Conservation (phyloP, 441 rosid species). For the Erodium texanum region DNA sequence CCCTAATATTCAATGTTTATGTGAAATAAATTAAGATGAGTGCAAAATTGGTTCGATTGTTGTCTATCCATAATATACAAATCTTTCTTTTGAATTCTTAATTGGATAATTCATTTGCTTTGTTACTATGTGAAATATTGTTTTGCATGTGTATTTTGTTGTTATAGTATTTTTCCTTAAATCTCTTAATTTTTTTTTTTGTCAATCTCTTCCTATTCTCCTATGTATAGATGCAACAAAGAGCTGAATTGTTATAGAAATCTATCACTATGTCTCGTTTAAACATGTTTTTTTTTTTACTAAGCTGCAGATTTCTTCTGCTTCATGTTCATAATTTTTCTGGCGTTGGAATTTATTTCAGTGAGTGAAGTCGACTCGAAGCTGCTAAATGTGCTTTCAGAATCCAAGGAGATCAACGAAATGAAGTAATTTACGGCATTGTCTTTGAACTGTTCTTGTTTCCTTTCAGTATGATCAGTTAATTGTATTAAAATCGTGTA, state of each 20-base stretch:
- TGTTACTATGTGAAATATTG: too few species aligned
- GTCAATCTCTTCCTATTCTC: background rate
- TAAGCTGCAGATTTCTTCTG: background rate
- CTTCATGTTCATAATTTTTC: constrained; percentile 1
- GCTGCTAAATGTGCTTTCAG: constrained; percentile 15
- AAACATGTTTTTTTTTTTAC: background rate
- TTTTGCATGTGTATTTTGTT: too few species aligned
- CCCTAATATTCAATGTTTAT: too few species aligned
- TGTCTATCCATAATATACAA: too few species aligned
- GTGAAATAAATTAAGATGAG: too few species aligned
- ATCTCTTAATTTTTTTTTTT: too few species aligned
- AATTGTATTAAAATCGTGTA: background rate
- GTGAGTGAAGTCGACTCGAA: constrained; percentile 20
- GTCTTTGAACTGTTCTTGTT: background rate
- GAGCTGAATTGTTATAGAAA: too few species aligned
- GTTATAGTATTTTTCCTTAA: too few species aligned
- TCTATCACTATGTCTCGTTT: too few species aligned
- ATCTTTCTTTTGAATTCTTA: too few species aligned
- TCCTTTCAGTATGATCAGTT: background rate
- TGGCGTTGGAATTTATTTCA: constrained; percentile 15
- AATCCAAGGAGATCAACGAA: constrained; percentile 13
- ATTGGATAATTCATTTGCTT: too few species aligned
- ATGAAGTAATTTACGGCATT: constrained; percentile 28
- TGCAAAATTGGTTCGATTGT: too few species aligned
- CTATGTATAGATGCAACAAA: background rate